Base-by-base conservation (phyloP, 2,329 filamentous ascomycete genomes). In the Aspergillus viridinutans region DNA sequence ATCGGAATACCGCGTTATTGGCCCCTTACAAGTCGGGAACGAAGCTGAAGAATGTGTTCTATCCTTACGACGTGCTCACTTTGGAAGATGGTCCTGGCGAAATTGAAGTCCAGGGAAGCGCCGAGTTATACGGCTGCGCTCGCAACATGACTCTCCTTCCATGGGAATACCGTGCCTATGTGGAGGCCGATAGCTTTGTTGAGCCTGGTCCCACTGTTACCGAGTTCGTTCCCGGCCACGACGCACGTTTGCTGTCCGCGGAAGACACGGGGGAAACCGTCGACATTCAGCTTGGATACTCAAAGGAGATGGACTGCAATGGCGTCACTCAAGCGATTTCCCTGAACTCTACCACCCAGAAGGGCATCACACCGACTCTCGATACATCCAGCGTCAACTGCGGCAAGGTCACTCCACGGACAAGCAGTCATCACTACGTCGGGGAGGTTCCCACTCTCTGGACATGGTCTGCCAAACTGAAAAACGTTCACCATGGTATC, bases 31-130 rank as follows among this genome's bases (percentile, higher is more conserved):
- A 76, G 10, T 65, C 69, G 3, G 80, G 78, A 14, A 81, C 78
- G 3, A 81, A 75, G 1, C 83, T 88, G 58, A 84, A 81, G 67
- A 86, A 86, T 61, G 66, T 88, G 14, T 85, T 88, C 68, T 82
- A 81, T 63, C 83, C 84, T 1, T 84, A 82, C 61, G 82, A 85
- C 25, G 77, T 83, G 58, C 72, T 80, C 56, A 78, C 69, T 0
- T 72, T 87, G 21, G 74, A 75, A 50, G 65, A 68, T 0, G 80
- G 81, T 1, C 65, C 73, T 2, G 66, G 73, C 3, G 73, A 72
- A 25, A 74, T 84, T 73, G 83, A 38, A 75, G 76, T 12, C 74
- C 82, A 48, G 76, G 78, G 78, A 78, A 1, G 71, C 64, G 0
- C 68, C 76, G 7, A 72, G 3, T 72, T 64, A 47, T 83, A 82